Evolutionary conservation across 2,329 filamentous ascomycete species (phyloP), one percentile per base, ranked within the genome.

Genomic region (Cladosporium sp.): DNA sequence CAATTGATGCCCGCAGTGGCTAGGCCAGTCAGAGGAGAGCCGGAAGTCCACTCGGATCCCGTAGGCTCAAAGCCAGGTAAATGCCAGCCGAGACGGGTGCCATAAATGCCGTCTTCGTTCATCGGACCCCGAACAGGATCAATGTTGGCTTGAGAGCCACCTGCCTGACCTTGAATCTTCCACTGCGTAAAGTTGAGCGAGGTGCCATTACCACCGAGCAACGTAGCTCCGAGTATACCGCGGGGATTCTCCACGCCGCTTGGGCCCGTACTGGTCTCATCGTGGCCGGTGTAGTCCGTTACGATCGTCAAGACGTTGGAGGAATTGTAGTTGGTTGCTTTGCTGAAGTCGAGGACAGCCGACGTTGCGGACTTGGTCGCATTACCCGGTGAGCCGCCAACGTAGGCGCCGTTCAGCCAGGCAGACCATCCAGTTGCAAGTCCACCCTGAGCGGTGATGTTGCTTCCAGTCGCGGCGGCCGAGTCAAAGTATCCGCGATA

Each of bases 251-350:
- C 90, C 82, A 89, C 89, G 7, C 78, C 74, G 26, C 89, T 86
- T 2, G 74, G 70, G 1, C 88, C 88, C 2, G 58, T 43, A 80
- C 84, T 87, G 75, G 90, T 87, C 69, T 90, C 86, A 66, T 92
- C 85, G 0, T 91, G 80, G 0, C 91, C 90, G 78, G 88, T 91
- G 75, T 89, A 89, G 75, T 93, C 91, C 13, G 93, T 80, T 0
- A 92, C 76, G 1, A 93, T 79, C 0, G 90, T 93, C 68, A 93
- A 74, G 13, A 89, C 81, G 72, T 91, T 88, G 0, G 76, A 70
- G 25, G 81, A 79, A 3, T 85, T 87, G 0, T 80, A 73, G 0
- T 73, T 70, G 2, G 91, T 79, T 7, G 49, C 49, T 53, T 53
- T 53, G 26, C 49, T 53, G 23, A 53, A 53, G 23, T 53, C 49